Evolutionary conservation across 345 rosid genomes (phyloP).

Genomic region (Hibiscus tridactylites): DNA sequence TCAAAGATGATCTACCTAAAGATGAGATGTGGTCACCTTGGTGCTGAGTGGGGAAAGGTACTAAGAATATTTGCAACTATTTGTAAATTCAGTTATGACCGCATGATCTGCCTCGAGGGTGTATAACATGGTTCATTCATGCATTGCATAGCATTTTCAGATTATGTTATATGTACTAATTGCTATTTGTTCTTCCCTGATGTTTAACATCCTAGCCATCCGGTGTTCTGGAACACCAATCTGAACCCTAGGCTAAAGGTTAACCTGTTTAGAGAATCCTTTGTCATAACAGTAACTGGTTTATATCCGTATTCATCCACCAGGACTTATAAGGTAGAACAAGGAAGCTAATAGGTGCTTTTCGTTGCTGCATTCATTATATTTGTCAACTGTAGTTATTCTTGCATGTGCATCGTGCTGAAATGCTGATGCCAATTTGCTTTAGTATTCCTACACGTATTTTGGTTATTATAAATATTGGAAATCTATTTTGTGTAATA

Average conservation of each 20-base stretch:
- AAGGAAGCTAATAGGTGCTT: not conserved
- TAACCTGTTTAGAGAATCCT: not conserved
- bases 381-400: not conserved
- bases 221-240: not conserved
- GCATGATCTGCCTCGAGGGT: not conserved
- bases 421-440: not conserved
- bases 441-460: not conserved
- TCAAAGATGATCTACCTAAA: slow-evolving; percentile 16
- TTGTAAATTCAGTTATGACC: not conserved
- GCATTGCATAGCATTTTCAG: not conserved
- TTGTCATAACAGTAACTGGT: not conserved
- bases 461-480: not conserved
- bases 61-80: not conserved
- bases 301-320: not conserved
- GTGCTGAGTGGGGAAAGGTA: slow-evolving; percentile 76
- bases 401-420: not conserved
- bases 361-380: not conserved
- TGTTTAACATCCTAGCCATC: not conserved
- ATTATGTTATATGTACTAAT: not conserved
- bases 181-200: not conserved
- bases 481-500: not conserved
- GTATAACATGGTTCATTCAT: not conserved
- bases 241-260: not conserved
- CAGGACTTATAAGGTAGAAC: not conserved
- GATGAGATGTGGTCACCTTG: not conserved